Base-by-base conservation (phyloP, 1,284 basidiomycete species). In the Ceratobasidium sp. region DNA sequence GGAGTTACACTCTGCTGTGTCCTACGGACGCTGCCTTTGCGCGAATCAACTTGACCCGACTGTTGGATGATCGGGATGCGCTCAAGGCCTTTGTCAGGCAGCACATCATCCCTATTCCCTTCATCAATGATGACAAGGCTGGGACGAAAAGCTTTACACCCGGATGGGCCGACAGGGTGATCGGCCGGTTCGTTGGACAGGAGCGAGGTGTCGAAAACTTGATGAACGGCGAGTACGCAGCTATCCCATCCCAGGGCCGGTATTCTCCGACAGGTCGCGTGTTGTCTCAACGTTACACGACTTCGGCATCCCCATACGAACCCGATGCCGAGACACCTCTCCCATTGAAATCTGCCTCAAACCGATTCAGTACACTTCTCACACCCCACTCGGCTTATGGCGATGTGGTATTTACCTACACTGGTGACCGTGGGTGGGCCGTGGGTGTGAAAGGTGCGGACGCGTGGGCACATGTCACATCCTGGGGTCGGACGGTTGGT, bases 11-110 rank as follows among this genome's bases (percentile, higher is more conserved):
- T 0, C 80, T 99, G 0, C 85, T 99, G 3, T 93, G 92, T 76
- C 97, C 97, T 0, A 90, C 89, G 1, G 97, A 99, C 78, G 89
- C 91, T 73, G 96, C 97, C 0, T 97, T 98, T 84, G 91, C 94
- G 76, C 83, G 86, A n/a, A 81, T 93, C 78, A 97, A 99, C 80
- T 81, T 98, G 60, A 95, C 95, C 0, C 81, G 84, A 73, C 85
- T 98, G 71, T 89, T 91, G 74, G 84, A 86, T 32, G 86, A 95
- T 78, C 77, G 81, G 3, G 84, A 87, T 1, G 80, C 80, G 0
- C 84, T 98, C 36, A 84, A 85, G 48, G 83, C 83, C 3, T 89
- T 98, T 23, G 90, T 98, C 71, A 85, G 88, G 73, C 93, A 98
- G 77, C 97, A 99, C 81, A 87, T 99, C 74, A 91, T 99, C 73